Percentiles rank a stretch among this genome's conserved stretches.
Evolutionary conservation across 306 rosid species (phyloP).

Genomic region (Begonia peltatifolia): DNA sequence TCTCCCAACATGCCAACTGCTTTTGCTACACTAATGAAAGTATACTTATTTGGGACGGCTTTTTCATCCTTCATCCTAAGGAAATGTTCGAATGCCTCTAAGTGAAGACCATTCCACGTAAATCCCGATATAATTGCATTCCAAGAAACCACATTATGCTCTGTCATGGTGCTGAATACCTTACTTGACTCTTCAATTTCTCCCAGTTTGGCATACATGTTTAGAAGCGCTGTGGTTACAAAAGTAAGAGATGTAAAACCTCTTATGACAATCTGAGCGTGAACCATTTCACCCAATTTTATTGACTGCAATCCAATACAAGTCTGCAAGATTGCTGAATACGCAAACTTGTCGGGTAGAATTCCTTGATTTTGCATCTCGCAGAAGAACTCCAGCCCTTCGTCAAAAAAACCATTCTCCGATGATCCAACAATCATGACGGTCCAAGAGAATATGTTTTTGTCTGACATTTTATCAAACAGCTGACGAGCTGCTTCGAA

Average conservation of each 20-base stretch:
- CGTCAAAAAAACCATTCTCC: conserved; percentile 26
- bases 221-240: conserved; percentile 59
- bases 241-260: conserved; percentile 41
- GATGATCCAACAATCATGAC: conserved; percentile 49
- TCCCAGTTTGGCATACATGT: conserved; percentile 60
- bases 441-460: conserved; percentile 59
- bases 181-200: conserved; percentile 29
- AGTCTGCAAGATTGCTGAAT: conserved; percentile 45
- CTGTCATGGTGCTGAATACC: conserved; percentile 42
- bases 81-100: conserved; percentile 42
- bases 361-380: conserved; percentile 40
- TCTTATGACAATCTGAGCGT: conserved; percentile 43
- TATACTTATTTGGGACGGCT: conserved; percentile 25
- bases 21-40: conserved; percentile 47
- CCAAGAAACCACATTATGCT: conserved; percentile 45
- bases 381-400: conserved; percentile 36
- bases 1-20: conserved; percentile 42
- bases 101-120: conserved; percentile 28
- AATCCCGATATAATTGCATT: conserved; percentile 69
- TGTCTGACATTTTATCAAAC: conserved; percentile 47
- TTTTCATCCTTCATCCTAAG: conserved; percentile 33
- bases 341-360: conserved; percentile 44
- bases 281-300: conserved; percentile 43
- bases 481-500: conserved; percentile 25
- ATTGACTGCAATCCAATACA: conserved; percentile 39